Evolutionary conservation across 2,329 filamentous ascomycete genomes (phyloP).

Genomic region (Colletotrichum sansevieriae): DNA sequence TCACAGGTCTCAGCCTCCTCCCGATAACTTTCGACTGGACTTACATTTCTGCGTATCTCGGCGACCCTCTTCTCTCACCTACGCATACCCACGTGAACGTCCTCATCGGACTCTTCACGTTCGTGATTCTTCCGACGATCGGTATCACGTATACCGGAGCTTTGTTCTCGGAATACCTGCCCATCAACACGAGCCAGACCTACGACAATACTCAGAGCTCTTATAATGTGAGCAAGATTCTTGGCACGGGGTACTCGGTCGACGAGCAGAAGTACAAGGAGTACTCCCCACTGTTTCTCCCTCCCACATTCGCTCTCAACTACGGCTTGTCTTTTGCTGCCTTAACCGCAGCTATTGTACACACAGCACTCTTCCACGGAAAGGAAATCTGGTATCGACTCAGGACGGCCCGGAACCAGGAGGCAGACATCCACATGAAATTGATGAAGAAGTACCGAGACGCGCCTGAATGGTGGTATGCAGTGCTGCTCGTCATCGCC

Average conservation of each 20-base stretch:
- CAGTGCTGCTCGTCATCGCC: constrained; percentile 61
- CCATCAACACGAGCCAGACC: constrained; percentile 65
- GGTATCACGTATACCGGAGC: constrained; percentile 61
- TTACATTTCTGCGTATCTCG: constrained; percentile 57
- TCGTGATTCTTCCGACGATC: constrained; percentile 50
- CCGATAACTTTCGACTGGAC: constrained; percentile 70
- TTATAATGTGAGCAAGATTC: constrained; percentile 66
- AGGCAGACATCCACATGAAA: constrained; percentile 69
- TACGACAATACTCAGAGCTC: constrained; percentile 68
- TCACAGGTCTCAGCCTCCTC: constrained; percentile 70
- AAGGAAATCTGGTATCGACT: constrained; percentile 55
- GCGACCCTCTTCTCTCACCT: constrained; percentile 47
- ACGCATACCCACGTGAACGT: constrained; percentile 37
- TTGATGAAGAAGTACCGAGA: constrained; percentile 69
- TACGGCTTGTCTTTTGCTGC: constrained; percentile 59
- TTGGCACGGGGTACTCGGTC: constrained; percentile 66
- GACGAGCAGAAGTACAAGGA: constrained; percentile 71
- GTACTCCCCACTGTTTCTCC: constrained; percentile 49
- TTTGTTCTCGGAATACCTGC: constrained; percentile 65
- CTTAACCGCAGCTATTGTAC: constrained; percentile 65
- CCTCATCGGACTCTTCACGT: constrained; percentile 25
- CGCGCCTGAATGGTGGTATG: constrained; percentile 71
- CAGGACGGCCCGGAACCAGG: constrained; percentile 58
- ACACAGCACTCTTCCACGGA: constrained; percentile 66
- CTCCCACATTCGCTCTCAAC: constrained; percentile 64